Evolutionary conservation across 139 green algal genomes (phyloP).

Genomic region (Tetratostichococcus sp.): DNA sequence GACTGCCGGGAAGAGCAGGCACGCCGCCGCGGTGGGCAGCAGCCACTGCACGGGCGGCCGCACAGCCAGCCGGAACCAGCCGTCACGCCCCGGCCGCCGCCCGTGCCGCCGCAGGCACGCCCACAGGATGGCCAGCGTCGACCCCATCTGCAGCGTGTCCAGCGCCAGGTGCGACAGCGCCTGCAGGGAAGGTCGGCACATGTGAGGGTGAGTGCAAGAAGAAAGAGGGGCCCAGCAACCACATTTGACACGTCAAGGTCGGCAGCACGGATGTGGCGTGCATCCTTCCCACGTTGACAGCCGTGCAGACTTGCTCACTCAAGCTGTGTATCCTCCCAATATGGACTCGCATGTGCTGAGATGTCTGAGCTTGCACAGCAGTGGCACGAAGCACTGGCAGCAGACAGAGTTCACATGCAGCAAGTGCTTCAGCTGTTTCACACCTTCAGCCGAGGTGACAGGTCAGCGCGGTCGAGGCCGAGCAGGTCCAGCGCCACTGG

Average conservation of each 20-base stretch:
- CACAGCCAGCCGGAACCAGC: conserved; percentile 30
- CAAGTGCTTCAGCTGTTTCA: too few species aligned
- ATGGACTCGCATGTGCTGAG: too few species aligned
- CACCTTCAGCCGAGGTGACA: conserved; percentile 20
- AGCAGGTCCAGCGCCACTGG: conserved; percentile 48
- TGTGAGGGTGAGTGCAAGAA: too few species aligned
- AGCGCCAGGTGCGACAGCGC: conserved; percentile 73
- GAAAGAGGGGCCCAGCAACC: too few species aligned
- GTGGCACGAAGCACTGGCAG: too few species aligned
- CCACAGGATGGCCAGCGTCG: conserved; percentile 66
- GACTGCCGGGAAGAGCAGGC: background rate
- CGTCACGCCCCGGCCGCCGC: conserved; percentile 28
- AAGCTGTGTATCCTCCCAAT: too few species aligned
- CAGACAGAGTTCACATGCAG: background rate
- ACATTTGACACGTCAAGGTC: too few species aligned
- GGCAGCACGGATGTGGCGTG: too few species aligned
- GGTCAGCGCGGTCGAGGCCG: conserved; percentile 44
- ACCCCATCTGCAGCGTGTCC: conserved; percentile 60
- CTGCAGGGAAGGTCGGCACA: conserved; percentile 22
- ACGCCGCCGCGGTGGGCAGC: background rate
- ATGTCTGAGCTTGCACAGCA: too few species aligned
- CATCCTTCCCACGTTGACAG: too few species aligned
- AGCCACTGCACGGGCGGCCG: conserved; percentile 28
- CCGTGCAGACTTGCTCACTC: too few species aligned
- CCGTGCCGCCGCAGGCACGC: conserved; percentile 44